Conservation (phyloP, 371 early-diverging fungal genomes). For the Zancudomyces culisetae region DNA sequence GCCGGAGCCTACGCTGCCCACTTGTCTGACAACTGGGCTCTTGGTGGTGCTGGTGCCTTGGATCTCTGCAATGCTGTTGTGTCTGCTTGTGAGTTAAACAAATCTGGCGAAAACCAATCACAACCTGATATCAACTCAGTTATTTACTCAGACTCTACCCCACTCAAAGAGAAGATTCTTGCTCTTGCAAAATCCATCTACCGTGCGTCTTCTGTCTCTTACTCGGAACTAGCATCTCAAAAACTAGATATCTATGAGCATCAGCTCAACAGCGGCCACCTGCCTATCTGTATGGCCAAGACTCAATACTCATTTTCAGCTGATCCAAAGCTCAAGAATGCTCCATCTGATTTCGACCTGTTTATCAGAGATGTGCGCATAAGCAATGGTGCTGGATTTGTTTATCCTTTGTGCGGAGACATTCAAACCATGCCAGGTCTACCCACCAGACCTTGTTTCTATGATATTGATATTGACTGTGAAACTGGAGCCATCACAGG, state of each 20-base stretch:
- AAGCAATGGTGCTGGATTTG: constrained; percentile 92
- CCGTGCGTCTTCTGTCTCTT: constrained; percentile 73
- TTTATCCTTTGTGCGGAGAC: constrained; percentile 83
- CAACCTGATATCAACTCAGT: background rate
- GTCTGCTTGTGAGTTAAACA: constrained; percentile 38
- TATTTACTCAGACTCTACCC: constrained; percentile 42
- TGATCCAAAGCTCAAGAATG: constrained; percentile 76
- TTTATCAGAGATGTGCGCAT: constrained; percentile 87
- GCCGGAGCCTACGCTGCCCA: constrained; percentile 83
- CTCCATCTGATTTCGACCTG: constrained; percentile 76
- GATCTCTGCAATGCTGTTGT: constrained; percentile 74
- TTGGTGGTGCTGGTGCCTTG: constrained; percentile 77
- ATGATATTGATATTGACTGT: constrained; percentile 80
- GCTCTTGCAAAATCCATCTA: constrained; percentile 80
- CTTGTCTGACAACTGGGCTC: constrained; percentile 75
- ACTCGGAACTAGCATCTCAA: constrained; percentile 53
- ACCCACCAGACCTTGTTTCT: constrained; percentile 91
- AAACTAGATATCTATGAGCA: constrained; percentile 27
- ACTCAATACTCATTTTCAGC: constrained; percentile 83
- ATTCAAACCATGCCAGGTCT: constrained; percentile 98
- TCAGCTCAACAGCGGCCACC: constrained; percentile 47
- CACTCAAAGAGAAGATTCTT: constrained; percentile 78
- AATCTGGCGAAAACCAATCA: background rate
- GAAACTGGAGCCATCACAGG: constrained; percentile 70
- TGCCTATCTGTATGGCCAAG: constrained; percentile 97